phyloP scores from a whole-genome alignment of 1,139 yeast species.

The Nakaseomyces delphensis region DNA sequence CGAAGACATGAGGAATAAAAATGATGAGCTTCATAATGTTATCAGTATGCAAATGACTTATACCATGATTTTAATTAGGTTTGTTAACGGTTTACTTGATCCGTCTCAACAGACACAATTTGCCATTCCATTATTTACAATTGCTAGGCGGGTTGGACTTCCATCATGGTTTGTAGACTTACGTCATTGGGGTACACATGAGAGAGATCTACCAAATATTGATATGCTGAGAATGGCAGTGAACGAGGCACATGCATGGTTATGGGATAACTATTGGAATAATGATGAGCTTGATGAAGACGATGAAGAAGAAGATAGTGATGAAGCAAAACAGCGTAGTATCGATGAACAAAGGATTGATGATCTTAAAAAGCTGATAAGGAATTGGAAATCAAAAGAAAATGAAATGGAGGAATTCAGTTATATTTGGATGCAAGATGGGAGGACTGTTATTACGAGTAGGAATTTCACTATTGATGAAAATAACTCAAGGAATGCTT shows the following conservation, averaged over 20 bases:
- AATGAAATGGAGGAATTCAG: slow-evolving; percentile 29
- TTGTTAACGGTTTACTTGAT: slow-evolving; percentile 87
- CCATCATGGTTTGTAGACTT: slow-evolving; percentile 85
- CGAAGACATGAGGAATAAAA: slow-evolving; percentile 26
- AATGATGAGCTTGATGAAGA: slow-evolving; percentile 26
- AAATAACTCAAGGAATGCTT: not conserved
- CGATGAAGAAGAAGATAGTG: slow-evolving; percentile 27
- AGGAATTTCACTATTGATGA: slow-evolving; percentile 15
- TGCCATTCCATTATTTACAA: slow-evolving; percentile 68
- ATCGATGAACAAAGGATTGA: slow-evolving; percentile 6
- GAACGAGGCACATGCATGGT: slow-evolving; percentile 63
- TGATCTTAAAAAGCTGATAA: slow-evolving; percentile 6
- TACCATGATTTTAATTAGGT: slow-evolving; percentile 70
- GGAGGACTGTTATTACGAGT: slow-evolving; percentile 16
- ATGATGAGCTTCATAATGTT: slow-evolving; percentile 7
- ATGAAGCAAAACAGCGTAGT: slow-evolving; percentile 26
- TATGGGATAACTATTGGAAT: slow-evolving; percentile 67
- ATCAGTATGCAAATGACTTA: slow-evolving; percentile 17
- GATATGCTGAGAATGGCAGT: slow-evolving; percentile 54
- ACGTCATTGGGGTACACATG: slow-evolving; percentile 90
- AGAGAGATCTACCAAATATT: slow-evolving; percentile 57
- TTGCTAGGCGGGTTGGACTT: slow-evolving; percentile 61
- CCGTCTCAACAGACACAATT: slow-evolving; percentile 72
- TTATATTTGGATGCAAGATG: slow-evolving; percentile 17
- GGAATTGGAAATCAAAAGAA: slow-evolving; percentile 23